Evolutionary conservation across 129 eudicot genomes (phyloP).

Genomic region (Rutidosis leptorrhynchoides): DNA sequence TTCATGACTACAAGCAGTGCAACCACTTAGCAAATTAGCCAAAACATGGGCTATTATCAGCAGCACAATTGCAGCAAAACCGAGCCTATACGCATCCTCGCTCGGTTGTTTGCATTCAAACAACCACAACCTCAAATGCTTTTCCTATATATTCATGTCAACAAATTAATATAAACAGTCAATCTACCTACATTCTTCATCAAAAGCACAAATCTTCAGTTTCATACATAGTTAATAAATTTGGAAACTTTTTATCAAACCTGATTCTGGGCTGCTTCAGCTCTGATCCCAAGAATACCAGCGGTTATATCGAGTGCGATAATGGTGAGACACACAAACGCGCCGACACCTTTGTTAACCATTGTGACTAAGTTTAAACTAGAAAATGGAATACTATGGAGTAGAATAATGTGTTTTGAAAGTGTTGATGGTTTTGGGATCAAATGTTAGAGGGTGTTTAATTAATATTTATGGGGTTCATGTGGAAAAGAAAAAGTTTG

Average conservation of each 20-base stretch:
- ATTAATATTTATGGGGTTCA: conserved; percentile 22
- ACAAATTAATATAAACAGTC: neutral
- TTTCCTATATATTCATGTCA: conserved; percentile 43
- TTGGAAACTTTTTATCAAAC: conserved; percentile 25
- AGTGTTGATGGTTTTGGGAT: conserved; percentile 10
- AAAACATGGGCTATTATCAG: conserved; percentile 63
- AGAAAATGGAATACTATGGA: neutral
- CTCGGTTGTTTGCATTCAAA: conserved; percentile 94
- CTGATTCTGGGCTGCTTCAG: conserved; percentile 91
- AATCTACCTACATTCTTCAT: conserved; percentile 1
- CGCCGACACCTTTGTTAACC: conserved; percentile 53
- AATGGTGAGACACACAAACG: conserved; percentile 58
- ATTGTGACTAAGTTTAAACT: conserved; percentile 28
- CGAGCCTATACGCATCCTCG: conserved; percentile 61
- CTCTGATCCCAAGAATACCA: conserved; percentile 75
- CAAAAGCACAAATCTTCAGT: neutral
- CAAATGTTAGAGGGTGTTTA: conserved; percentile 12
- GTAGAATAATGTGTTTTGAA: conserved; percentile 5
- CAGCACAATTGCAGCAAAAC: conserved; percentile 63
- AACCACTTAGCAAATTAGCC: conserved; percentile 76
- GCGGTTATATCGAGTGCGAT: conserved; percentile 60
- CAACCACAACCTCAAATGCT: conserved; percentile 79
- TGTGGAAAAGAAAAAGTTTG: conserved; percentile 22
- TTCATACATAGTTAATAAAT: neutral
- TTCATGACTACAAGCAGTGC: conserved; percentile 47